Percentiles rank a stretch among this genome's conserved stretches.
phyloP scores from a whole-genome alignment of 2,329 filamentous ascomycete species.

The Microcyclospora pomicola region DNA sequence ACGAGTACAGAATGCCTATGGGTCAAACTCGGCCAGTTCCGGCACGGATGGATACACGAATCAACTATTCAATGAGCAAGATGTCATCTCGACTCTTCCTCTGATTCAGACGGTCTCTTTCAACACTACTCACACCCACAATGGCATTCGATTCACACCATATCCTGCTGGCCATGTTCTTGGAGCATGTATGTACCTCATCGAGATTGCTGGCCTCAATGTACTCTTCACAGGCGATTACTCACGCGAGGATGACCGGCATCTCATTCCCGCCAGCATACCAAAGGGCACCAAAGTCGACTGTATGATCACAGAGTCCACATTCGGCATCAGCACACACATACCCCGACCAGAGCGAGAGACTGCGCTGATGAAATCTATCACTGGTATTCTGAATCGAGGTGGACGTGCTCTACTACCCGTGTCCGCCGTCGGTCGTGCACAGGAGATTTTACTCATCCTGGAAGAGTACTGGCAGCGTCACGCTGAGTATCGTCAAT shows the following conservation, averaged over 20 bases:
- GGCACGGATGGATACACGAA: slow-evolving; percentile 36
- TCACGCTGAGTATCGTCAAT: slow-evolving; percentile 74
- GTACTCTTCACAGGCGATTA: slow-evolving; percentile 98
- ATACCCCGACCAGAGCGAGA: slow-evolving; percentile 83
- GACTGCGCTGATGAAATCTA: slow-evolving; percentile 85
- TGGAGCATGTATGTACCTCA: slow-evolving; percentile 93
- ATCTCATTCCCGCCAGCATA: slow-evolving; percentile 86
- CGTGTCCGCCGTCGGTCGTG: slow-evolving; percentile 85
- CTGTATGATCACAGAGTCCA: slow-evolving; percentile 93
- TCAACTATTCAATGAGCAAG: slow-evolving; percentile 81
- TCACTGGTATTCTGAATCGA: slow-evolving; percentile 79
- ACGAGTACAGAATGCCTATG: slow-evolving; percentile 49
- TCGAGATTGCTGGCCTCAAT: slow-evolving; percentile 92
- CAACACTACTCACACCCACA: slow-evolving; percentile 93
- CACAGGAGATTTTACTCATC: slow-evolving; percentile 86
- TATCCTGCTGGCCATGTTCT: slow-evolving; percentile 97
- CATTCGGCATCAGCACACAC: slow-evolving; percentile 89
- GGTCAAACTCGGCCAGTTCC: slow-evolving; percentile 10
- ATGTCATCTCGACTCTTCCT: slow-evolving; percentile 85
- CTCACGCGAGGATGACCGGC: slow-evolving; percentile 85
- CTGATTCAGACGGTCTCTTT: slow-evolving; percentile 97
- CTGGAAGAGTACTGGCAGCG: slow-evolving; percentile 94
- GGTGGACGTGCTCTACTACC: slow-evolving; percentile 88
- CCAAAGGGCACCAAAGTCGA: slow-evolving; percentile 84
- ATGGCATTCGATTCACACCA: slow-evolving; percentile 89